Conservation (phyloP, 2,329 filamentous ascomycete genomes). For the Huntiella abstrusa region DNA sequence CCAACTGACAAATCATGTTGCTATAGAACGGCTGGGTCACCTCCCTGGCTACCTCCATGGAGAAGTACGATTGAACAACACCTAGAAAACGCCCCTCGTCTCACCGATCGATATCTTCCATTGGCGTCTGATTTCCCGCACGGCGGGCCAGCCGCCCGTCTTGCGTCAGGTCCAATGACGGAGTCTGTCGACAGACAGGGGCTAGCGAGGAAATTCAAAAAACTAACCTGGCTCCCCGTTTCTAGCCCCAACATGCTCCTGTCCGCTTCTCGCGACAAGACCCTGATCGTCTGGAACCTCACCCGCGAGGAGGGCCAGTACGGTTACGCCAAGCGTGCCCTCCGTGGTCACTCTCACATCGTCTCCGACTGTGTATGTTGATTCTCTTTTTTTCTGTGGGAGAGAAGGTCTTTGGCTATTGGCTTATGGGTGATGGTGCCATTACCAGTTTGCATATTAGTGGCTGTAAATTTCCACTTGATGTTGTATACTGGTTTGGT, state of each 20-base stretch:
- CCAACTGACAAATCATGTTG: slow-evolving; percentile 9
- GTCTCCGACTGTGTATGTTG: slow-evolving; percentile 96
- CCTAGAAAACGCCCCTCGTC: too few species aligned
- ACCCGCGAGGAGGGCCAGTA: slow-evolving; percentile 96
- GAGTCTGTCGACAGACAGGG: too few species aligned
- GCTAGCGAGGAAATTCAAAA: neutral
- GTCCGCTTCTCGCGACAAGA: slow-evolving; percentile 94
- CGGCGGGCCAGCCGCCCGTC: too few species aligned
- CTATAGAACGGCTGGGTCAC: slow-evolving; percentile 88
- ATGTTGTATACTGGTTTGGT: too few species aligned
- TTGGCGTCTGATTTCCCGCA: too few species aligned
- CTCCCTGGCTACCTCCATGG: slow-evolving; percentile 91
- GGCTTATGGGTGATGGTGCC: too few species aligned
- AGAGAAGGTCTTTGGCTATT: too few species aligned
- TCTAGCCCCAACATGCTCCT: slow-evolving; percentile 96
- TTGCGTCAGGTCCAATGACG: too few species aligned
- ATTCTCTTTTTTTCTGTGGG: neutral
- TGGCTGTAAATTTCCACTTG: too few species aligned
- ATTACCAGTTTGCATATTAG: too few species aligned
- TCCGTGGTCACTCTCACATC: slow-evolving; percentile 98
- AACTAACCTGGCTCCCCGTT: slow-evolving; percentile 11
- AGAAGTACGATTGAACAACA: slow-evolving; percentile 52
- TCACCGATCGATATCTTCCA: too few species aligned
- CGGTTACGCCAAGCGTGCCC: slow-evolving; percentile 97
- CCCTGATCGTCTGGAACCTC: slow-evolving; percentile 99